These are phyloP conservation scores for Saprolegnia diclina DNA, from an alignment of 352 stramenopile species.

Conservation along the genomic window DNA sequence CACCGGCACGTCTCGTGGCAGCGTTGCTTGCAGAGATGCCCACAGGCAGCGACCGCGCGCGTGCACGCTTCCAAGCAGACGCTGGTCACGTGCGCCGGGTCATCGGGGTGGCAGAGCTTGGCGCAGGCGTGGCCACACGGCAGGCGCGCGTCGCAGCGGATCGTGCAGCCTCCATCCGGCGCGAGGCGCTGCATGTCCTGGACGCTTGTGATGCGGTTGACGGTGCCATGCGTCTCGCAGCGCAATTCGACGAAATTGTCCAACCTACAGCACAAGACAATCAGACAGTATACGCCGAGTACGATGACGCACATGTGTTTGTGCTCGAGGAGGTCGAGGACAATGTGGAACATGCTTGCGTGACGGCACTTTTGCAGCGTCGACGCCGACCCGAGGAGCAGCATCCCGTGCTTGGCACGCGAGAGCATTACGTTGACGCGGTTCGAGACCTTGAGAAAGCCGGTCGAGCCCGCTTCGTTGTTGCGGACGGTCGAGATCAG, in stretches of 20 bases:
- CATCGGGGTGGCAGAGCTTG: slow-evolving; percentile 26
- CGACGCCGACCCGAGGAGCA: slow-evolving; percentile 48
- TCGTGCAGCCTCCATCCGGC: slow-evolving; percentile 69
- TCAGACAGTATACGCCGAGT: not conserved
- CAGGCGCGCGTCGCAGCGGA: slow-evolving; percentile 47
- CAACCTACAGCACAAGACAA: not conserved
- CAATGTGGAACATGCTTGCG: slow-evolving; percentile 41
- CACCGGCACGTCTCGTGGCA: slow-evolving; percentile 16
- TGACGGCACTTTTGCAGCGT: slow-evolving; percentile 38
- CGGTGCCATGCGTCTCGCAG: slow-evolving; percentile 43
- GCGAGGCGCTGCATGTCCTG: slow-evolving; percentile 40
- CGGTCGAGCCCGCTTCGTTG: slow-evolving; percentile 44
- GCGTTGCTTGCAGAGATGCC: slow-evolving; percentile 20
- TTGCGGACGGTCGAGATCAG: slow-evolving; percentile 61
- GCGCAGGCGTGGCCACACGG: slow-evolving; percentile 41
- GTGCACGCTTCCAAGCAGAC: slow-evolving; percentile 20
- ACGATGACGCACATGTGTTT: slow-evolving; percentile 33
- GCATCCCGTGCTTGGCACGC: slow-evolving; percentile 47
- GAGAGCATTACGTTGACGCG: slow-evolving; percentile 68
- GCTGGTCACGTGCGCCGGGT: slow-evolving; percentile 6
- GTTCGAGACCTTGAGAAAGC: slow-evolving; percentile 68
- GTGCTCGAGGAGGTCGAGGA: slow-evolving; percentile 52
- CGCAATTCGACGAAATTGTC: slow-evolving; percentile 27
- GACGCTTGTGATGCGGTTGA: slow-evolving; percentile 32
- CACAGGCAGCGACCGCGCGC: slow-evolving; percentile 4